phyloP scores from a whole-genome alignment of 345 rosid genomes.

The Ceriops zippeliana region DNA sequence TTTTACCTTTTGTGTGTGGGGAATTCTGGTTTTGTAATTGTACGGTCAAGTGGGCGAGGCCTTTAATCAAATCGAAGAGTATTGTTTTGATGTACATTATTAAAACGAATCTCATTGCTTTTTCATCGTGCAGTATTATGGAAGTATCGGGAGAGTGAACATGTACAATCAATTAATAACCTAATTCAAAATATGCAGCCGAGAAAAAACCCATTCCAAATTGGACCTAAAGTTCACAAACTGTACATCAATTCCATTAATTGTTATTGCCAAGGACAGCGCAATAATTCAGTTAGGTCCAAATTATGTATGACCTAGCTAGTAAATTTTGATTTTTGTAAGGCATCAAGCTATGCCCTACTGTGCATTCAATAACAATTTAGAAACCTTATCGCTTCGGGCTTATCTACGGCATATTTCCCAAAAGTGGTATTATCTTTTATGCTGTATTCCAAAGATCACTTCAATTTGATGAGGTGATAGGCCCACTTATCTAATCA shows the following conservation, averaged over 20 bases:
- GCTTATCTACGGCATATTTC: conserved; percentile 26
- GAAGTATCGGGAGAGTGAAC: too few relatives aligned
- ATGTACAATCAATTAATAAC: too few relatives aligned
- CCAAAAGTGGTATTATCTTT: not conserved
- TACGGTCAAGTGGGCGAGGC: too few relatives aligned
- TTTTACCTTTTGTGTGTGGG: too few relatives aligned
- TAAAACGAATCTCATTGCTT: too few relatives aligned
- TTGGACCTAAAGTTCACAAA: not conserved
- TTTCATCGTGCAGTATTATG: too few relatives aligned
- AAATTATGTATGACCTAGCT: not conserved
- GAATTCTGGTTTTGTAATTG: too few relatives aligned
- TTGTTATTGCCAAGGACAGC: not conserved
- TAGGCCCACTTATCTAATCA: conserved; percentile 65
- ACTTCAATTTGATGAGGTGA: conserved; percentile 30
- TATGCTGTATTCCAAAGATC: not conserved
- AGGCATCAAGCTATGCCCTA: not conserved
- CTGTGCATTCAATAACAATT: conserved; percentile 14
- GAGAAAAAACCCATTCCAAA: too few relatives aligned
- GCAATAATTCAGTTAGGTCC: not conserved
- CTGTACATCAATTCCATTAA: not conserved
- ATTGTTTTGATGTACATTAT: too few relatives aligned
- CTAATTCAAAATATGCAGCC: too few relatives aligned
- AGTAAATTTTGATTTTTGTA: not conserved
- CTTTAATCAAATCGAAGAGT: too few relatives aligned
- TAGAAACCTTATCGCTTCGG: conserved; percentile 24